phyloP scores from a whole-genome alignment of 805 yeast genomes.

The Debaryomyces prosopidis region DNA sequence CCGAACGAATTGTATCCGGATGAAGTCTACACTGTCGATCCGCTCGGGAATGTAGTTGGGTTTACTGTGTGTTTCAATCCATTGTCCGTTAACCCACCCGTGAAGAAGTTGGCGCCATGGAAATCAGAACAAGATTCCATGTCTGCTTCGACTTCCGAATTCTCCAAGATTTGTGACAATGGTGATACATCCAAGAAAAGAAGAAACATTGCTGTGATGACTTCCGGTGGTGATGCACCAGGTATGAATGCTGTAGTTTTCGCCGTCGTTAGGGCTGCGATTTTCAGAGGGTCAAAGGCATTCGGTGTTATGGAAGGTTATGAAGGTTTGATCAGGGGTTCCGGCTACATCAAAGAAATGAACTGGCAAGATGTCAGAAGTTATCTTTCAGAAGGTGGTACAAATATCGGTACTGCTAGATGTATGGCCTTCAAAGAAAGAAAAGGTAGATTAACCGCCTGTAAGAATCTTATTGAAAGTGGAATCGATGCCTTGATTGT shows the following conservation, averaged over 20 bases:
- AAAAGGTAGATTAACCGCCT: conserved; percentile 79
- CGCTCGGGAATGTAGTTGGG: conserved; percentile 80
- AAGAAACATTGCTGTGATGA: conserved; percentile 88
- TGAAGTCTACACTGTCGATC: conserved; percentile 78
- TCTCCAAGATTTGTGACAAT: conserved; percentile 13
- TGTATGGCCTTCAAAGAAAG: conserved; percentile 84
- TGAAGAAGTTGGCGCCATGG: conserved; percentile 27
- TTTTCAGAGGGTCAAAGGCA: conserved; percentile 83
- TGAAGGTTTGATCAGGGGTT: conserved; percentile 85
- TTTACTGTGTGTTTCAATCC: conserved; percentile 67
- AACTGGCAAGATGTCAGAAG: conserved; percentile 95
- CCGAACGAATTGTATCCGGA: conserved; percentile 77
- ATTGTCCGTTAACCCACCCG: conserved; percentile 49
- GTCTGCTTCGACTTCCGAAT: conserved; percentile 16
- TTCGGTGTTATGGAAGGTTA: conserved; percentile 94
- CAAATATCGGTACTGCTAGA: conserved; percentile 94
- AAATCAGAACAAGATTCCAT: conserved; percentile 10
- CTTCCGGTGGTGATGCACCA: conserved; percentile 98
- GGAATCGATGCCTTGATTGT: conserved; percentile 96
- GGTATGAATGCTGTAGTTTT: conserved; percentile 98
- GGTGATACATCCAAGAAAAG: conserved; percentile 11
- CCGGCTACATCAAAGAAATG: conserved; percentile 68
- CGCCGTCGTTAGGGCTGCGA: conserved; percentile 92
- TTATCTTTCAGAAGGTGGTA: conserved; percentile 90
- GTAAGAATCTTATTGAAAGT: conserved; percentile 76